phyloP scores from a whole-genome alignment of 345 rosid genomes.

The Citrus unshiu region DNA sequence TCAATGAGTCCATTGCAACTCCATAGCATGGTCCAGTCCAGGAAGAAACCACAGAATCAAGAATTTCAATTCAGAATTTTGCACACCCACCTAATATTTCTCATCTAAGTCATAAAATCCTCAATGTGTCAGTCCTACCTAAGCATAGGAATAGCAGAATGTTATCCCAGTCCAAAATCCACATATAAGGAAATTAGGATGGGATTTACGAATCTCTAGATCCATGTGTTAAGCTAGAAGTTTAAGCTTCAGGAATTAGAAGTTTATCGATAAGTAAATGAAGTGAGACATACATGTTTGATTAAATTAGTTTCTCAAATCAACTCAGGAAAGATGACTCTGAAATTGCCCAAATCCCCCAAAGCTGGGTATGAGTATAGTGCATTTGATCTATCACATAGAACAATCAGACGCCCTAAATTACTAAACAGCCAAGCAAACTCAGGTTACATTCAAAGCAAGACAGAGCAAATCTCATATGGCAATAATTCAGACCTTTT shows the following conservation, averaged over 20 bases:
- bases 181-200: neutral
- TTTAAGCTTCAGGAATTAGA: neutral
- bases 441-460: neutral
- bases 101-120: neutral
- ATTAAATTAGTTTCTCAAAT: neutral
- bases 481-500: constrained; percentile 44
- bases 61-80: neutral
- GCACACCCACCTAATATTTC: neutral
- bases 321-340: neutral
- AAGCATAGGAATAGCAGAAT: neutral
- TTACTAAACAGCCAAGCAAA: neutral
- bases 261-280: neutral
- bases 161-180: neutral
- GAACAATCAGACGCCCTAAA: neutral
- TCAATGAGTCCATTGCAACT: neutral
- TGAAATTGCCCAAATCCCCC: neutral
- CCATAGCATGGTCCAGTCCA: neutral
- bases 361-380: neutral
- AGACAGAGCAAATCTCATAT: neutral
- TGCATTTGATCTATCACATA: neutral
- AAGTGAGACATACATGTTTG: neutral
- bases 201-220: neutral
- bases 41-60: neutral
- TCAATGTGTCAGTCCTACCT: neutral
- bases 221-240: neutral